Conservation (phyloP, 495 filamentous ascomycete species). For the Talaromyces stipitatus region DNA sequence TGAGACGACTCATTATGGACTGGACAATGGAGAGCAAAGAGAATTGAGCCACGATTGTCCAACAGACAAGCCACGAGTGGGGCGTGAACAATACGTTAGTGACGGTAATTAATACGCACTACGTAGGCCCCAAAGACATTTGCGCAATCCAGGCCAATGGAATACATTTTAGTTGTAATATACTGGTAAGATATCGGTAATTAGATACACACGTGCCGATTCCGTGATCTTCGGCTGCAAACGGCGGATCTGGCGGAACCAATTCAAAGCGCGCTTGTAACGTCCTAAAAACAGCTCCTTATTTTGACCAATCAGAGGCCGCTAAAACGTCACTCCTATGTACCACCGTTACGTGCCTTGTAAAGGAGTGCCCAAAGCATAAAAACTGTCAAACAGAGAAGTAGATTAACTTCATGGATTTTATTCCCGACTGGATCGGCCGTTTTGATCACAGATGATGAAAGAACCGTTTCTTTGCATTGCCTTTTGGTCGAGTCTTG, state of each 20-base stretch:
- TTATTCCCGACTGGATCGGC: background rate
- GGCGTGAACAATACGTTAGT: background rate
- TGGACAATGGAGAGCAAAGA: too few relatives aligned
- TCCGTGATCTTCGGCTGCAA: background rate
- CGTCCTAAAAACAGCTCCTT: background rate
- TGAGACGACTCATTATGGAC: too few relatives aligned
- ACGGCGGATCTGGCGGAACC: background rate
- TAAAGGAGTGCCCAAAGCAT: background rate
- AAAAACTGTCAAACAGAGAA: background rate
- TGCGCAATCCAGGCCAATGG: background rate
- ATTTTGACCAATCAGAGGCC: background rate
- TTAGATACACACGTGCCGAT: background rate
- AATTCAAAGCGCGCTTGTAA: background rate
- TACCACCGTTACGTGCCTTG: background rate
- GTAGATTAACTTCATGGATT: background rate
- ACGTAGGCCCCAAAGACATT: background rate
- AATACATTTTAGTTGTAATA: background rate
- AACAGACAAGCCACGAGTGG: background rate
- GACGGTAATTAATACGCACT: background rate
- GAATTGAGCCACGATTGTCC: too few relatives aligned
- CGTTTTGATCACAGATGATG: background rate
- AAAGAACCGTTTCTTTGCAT: background rate
- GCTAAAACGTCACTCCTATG: background rate
- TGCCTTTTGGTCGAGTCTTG: background rate
- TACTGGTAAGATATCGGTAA: background rate